phyloP scores from a whole-genome alignment of 495 filamentous ascomycete species.

The Hypoxylon rickii region DNA sequence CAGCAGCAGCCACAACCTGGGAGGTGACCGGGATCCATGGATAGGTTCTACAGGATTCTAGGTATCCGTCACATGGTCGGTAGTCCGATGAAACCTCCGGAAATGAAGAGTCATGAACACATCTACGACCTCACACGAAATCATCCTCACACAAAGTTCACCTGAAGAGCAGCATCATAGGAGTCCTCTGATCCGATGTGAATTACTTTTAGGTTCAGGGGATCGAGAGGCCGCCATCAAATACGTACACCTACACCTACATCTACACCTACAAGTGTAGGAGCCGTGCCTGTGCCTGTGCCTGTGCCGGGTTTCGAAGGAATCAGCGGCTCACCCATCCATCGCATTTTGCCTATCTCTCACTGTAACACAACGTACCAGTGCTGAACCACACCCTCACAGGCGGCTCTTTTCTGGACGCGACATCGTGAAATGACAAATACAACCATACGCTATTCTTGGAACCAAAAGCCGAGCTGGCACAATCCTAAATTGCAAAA shows the following conservation, averaged over 20 bases:
- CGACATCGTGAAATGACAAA: slow-evolving; percentile 17
- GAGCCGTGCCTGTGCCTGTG: too few relatives aligned
- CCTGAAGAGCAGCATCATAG: slow-evolving; percentile 10
- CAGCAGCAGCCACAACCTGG: slow-evolving; percentile 1
- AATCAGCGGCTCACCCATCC: slow-evolving; percentile 20
- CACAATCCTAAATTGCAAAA: too few relatives aligned
- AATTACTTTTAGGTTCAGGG: slow-evolving; percentile 8
- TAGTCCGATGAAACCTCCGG: slow-evolving; percentile 24
- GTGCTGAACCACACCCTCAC: not conserved
- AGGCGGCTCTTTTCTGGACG: slow-evolving; percentile 23
- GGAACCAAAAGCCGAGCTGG: not conserved
- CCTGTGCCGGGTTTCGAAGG: too few relatives aligned
- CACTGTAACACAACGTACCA: not conserved
- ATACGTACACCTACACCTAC: too few relatives aligned
- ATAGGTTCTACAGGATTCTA: slow-evolving; percentile 18
- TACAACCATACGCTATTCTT: slow-evolving; percentile 24
- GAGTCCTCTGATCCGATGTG: slow-evolving; percentile 4
- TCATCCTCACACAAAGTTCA: slow-evolving; percentile 9
- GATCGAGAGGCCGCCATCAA: too few relatives aligned
- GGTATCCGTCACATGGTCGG: too few relatives aligned
- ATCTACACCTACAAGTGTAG: too few relatives aligned
- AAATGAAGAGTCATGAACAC: slow-evolving; percentile 6
- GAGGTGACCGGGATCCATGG: too few relatives aligned
- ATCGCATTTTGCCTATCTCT: slow-evolving; percentile 9
- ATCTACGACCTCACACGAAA: slow-evolving; percentile 22